Conservation (phyloP, 2,329 filamentous ascomycete genomes). For the Aspergillus chevalieri region DNA sequence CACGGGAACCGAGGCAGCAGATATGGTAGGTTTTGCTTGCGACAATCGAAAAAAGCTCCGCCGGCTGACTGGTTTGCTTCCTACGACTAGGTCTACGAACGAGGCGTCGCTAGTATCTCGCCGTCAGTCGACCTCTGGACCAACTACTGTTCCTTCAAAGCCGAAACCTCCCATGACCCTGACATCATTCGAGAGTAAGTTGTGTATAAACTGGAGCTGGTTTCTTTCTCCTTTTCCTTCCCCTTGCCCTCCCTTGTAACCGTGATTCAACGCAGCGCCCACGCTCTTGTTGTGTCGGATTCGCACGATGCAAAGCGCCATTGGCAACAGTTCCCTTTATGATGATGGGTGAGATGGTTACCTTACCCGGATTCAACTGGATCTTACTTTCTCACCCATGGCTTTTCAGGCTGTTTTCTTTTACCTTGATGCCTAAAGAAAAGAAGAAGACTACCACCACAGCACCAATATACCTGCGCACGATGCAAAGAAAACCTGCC, state of each 20-base stretch:
- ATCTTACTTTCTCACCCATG: constrained; percentile 48
- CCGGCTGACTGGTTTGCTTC: not conserved
- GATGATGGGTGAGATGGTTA: constrained; percentile 62
- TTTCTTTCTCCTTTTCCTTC: constrained; percentile 49
- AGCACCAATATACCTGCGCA: constrained; percentile 22
- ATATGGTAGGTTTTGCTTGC: constrained; percentile 62
- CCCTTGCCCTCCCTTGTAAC: constrained; percentile 60
- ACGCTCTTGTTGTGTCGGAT: constrained; percentile 31
- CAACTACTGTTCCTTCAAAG: constrained; percentile 96
- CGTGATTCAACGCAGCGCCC: constrained; percentile 35
- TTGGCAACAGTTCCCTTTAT: constrained; percentile 39
- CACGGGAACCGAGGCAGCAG: constrained; percentile 89
- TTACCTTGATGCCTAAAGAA: constrained; percentile 24
- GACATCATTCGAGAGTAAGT: constrained; percentile 99
- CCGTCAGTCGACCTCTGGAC: constrained; percentile 96
- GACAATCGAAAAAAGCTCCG: not conserved
- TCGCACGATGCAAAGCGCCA: constrained; percentile 24
- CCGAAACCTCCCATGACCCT: constrained; percentile 90
- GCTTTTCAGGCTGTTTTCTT: constrained; percentile 47
- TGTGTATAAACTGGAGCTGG: constrained; percentile 45
- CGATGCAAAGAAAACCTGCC: constrained; percentile 23
- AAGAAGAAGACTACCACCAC: constrained; percentile 24
- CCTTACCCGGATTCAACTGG: constrained; percentile 42
- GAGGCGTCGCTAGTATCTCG: constrained; percentile 85
- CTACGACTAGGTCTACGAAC: constrained; percentile 71